A percentile compares a stretch with the other conserved stretches of the same genome.
Evolutionary conservation across 345 rosid species (phyloP).

Genomic region (Eucalyptus leucophloia): DNA sequence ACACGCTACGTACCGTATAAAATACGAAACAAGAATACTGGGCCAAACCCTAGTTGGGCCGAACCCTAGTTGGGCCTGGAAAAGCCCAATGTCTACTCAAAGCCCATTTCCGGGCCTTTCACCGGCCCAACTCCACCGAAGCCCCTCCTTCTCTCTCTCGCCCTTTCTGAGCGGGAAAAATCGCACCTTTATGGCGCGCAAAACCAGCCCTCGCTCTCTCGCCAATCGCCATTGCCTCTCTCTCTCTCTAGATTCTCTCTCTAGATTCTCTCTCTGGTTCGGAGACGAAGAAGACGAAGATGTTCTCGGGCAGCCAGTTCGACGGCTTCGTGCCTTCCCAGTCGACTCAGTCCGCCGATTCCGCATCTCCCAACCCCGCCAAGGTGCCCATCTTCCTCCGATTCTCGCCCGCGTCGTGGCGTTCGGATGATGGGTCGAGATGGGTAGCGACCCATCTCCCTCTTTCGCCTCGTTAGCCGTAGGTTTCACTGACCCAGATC

Average conservation of each 20-base stretch:
- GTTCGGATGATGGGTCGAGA: background rate
- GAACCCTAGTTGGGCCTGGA: background rate
- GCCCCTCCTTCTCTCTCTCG: background rate
- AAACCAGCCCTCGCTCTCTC: background rate
- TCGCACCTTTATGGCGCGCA: background rate
- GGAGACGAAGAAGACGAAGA: background rate
- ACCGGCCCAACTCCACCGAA: background rate
- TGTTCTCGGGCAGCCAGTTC: slow-evolving; percentile 70
- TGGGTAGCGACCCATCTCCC: background rate
- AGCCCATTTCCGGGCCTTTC: background rate
- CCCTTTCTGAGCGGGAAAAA: background rate
- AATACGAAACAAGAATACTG: background rate
- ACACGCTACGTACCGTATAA: background rate
- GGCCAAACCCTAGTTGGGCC: background rate
- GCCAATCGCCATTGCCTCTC: background rate
- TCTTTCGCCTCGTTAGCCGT: background rate
- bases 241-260: background rate
- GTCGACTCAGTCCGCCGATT: slow-evolving; percentile 37
- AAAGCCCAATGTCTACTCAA: background rate
- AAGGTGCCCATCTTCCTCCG: slow-evolving; percentile 16
- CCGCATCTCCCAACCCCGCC: slow-evolving; percentile 31
- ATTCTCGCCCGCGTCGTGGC: background rate
- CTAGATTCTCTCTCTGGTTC: background rate
- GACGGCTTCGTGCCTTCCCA: slow-evolving; percentile 67
- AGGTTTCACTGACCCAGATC: background rate